Base-by-base conservation (phyloP, 2,329 filamentous ascomycete species). In the Metarhizium sp. region DNA sequence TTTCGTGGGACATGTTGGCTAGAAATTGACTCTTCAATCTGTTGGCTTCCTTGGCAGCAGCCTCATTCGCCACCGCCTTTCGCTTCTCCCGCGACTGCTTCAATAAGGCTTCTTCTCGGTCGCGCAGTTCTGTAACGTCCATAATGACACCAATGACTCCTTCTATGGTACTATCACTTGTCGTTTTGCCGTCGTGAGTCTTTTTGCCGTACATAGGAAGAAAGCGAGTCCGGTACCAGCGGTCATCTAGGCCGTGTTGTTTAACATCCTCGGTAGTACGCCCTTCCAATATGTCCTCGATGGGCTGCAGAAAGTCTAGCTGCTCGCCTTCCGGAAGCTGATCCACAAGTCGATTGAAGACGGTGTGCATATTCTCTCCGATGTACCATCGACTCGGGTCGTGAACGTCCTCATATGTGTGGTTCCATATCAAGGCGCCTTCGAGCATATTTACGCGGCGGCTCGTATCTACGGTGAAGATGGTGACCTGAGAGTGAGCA, bases 1-100 rank as follows among this genome's bases (percentile, higher is more conserved):
- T 89, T 65, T 90, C 87, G 65, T 90, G 87, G n/a, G 84, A 87
- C 86, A 90, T 90, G 69, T 90, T 90, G 14, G 87, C 87, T 6
- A 90, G 72, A 62, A 92, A 92, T 60, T 89, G 87, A 61, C 84
- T 88, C 73, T 92, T 94, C 65, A 92, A 78, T 55, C 87, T 79
- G 63, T 85, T 90, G 2, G 88, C 88, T 68, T 92, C 88, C 65
- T 89, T 91, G 1, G 88, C 88, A 16, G 88, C 87, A 7, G 83
- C 82, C 64, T 89, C 87, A 59, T 90, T 90, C 5, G 87, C 87
- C 58, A 90, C 72, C 1, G 90, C 76, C 57, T 81, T 81, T 14
- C 81, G 76, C 62, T 90, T 92, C 62, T 90, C 86, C 60, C 79
- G 80, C 47, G 84, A 82, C 62, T 87, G 82, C 57, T 78, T 75